Evolutionary conservation across 495 filamentous ascomycete genomes (phyloP).

Genomic region (Penicillium lagena): DNA sequence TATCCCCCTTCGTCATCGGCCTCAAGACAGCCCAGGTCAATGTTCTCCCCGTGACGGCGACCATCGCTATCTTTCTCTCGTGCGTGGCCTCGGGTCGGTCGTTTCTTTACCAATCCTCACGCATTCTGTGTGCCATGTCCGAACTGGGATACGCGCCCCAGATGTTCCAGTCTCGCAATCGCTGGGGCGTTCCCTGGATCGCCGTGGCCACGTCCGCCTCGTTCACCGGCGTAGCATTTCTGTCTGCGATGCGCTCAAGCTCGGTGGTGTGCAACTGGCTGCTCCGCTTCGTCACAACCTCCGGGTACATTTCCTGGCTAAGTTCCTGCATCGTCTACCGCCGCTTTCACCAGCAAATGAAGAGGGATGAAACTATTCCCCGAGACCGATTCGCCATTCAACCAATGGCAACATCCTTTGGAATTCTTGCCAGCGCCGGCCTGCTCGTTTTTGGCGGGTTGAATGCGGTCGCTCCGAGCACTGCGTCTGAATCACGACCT

Average conservation of each 20-base stretch:
- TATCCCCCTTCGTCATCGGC: constrained; percentile 30
- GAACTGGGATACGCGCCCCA: constrained; percentile 40
- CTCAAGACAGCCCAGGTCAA: constrained; percentile 42
- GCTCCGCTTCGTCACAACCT: constrained; percentile 53
- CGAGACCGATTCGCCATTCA: constrained; percentile 43
- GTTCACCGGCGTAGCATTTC: constrained; percentile 31
- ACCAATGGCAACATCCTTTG: constrained; percentile 46
- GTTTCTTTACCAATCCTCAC: constrained; percentile 51
- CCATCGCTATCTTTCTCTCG: constrained; percentile 63
- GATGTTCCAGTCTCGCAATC: constrained; percentile 35
- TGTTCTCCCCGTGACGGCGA: constrained; percentile 57
- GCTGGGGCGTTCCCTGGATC: constrained; percentile 41
- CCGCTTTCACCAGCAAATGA: constrained; percentile 45
- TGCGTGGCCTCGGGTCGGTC: constrained; percentile 63
- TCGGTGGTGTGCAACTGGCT: constrained; percentile 42
- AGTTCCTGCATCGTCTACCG: constrained; percentile 49
- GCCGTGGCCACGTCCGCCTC: constrained; percentile 32
- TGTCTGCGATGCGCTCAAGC: constrained; percentile 23
- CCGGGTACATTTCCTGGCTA: constrained; percentile 55
- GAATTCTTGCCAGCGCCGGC: constrained; percentile 38
- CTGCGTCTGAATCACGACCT: constrained; percentile 32
- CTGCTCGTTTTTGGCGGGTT: constrained; percentile 50
- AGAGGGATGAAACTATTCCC: constrained; percentile 28
- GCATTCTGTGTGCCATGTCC: constrained; percentile 42
- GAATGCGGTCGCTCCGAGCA: constrained; percentile 38